Base-by-base conservation (phyloP, 1,284 basidiomycete species). In the Ustilago nuda region DNA sequence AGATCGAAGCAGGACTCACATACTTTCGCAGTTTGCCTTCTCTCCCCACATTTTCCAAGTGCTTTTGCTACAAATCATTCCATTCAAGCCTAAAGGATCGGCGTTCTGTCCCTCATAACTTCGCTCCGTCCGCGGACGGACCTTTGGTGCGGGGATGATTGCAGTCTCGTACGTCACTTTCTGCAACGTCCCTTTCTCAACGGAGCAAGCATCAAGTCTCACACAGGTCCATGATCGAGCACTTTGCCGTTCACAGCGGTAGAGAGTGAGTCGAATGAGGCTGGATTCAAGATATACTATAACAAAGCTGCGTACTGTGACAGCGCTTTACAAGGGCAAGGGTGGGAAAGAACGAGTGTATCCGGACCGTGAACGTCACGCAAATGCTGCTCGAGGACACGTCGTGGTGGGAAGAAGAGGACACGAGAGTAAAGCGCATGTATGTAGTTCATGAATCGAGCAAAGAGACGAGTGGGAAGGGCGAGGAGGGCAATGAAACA, bases 21-120 rank as follows among this genome's bases (percentile, higher is more conserved):
- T 27, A 27, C 23, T 27, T 27, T 27, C 23, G 3, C n/a, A 4
- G 39, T 43, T 15, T 43, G 39, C 9, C 13, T 30, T 48, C 27
- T 36, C 46, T 51, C 50, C 50, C 58, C 58, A 50, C 58, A 60
- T 52, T 60, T 50, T 50, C 58, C 58, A 50, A 50, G 43, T 43
- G 46, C 35, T 19, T 19, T 19, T 19, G 43, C 17, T 45, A 13
- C 36, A 41, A 33, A 60, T 41, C 58, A 52, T 52, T n/a, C 36
- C 37, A 60, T 60, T 41, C 11, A 27, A 5, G 15, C 19, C 35
- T 13, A 33, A 39, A 12, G 7, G 3, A 48, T 4, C 23, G 15
- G 13, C 7, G 41, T 11, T 5, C 37, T 9, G 15, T 17, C 11
- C 37, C 41, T 45, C n/a, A 19, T 19, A 17, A 45, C 41, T 45